These are phyloP conservation scores for Pseudohyphozyma bogoriensis DNA, from an alignment of 768 basidiomycete genomes.

Conservation along the genomic window DNA sequence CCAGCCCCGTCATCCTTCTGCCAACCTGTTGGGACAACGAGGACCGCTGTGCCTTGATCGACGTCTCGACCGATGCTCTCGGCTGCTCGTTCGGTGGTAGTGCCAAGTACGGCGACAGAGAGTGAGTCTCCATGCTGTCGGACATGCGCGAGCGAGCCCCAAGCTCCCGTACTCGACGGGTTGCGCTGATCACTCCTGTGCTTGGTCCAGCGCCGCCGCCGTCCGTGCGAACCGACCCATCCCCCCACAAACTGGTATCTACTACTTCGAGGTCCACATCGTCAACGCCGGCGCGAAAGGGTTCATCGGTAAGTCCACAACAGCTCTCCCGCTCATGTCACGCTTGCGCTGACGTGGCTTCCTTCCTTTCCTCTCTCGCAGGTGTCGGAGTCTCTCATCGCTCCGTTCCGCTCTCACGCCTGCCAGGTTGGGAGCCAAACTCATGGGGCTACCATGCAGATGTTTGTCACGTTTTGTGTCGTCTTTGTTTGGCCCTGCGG, in stretches of 20 bases:
- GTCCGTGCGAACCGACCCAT: slow-evolving; percentile 67
- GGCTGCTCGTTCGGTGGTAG: slow-evolving; percentile 14
- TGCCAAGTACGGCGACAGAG: too few relatives aligned
- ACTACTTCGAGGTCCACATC: slow-evolving; percentile 87
- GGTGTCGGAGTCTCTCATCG: slow-evolving; percentile 66
- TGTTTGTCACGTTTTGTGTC: too few relatives aligned
- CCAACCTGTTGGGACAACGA: slow-evolving; percentile 17
- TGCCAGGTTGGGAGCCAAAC: slow-evolving; percentile 60
- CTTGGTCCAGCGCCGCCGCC: slow-evolving; percentile 50
- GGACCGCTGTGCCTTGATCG: slow-evolving; percentile 21
- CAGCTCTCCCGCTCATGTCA: background rate
- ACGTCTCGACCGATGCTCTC: slow-evolving; percentile 12
- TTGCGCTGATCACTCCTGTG: background rate
- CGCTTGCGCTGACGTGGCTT: background rate
- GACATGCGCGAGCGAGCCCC: background rate
- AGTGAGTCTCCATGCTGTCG: too few relatives aligned
- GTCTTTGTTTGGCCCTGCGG: too few relatives aligned
- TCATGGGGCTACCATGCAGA: slow-evolving; percentile 95
- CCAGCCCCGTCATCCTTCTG: slow-evolving; percentile 3
- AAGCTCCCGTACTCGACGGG: background rate
- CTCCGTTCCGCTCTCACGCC: slow-evolving; percentile 56
- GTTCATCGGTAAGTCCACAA: slow-evolving; percentile 45
- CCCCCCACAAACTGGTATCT: slow-evolving; percentile 77
- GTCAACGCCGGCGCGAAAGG: slow-evolving; percentile 69
- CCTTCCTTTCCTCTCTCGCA: slow-evolving; percentile 38